Evolutionary conservation across 768 basidiomycete species (phyloP), one percentile per base, ranked within the genome.

Genomic region (Pleurotus tuber-regium): DNA sequence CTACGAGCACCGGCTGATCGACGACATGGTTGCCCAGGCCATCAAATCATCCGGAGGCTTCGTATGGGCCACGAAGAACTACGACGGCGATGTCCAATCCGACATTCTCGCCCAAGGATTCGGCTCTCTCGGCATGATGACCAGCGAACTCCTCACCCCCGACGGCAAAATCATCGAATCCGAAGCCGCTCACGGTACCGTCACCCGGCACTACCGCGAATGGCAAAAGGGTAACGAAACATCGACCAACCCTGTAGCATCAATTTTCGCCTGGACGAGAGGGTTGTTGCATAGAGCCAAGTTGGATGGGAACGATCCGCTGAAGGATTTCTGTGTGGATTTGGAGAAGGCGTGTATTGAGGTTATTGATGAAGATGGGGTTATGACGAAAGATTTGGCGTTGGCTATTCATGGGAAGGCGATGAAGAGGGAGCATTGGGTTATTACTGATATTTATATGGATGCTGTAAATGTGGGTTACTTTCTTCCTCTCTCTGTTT

Each of bases 91-190:
- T 63, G 84, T 87, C 43, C 86, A 94, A 74, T 86, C 83, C 56
- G 94, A 98, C 64, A 93, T 97, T 61, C 87, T 98, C 54, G 96
- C 96, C 0, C 97, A 98, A 72, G 97, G 97, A 53, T 99, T 97
- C 66, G 97, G 97, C 52, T 85, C 81, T 40, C 75, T 99, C 39
- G 97, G 97, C 19, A 96, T 99, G 92, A 99, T 99, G 97, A 97
- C 93, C 16, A 86, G 83, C 35, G 95, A 98, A 66, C 79, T 97
- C 51, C 83, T 97, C 66, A 97, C 96, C 2, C 96, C 97, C 28
- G 94, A 97, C 62, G 97, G 97, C 21, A 74, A 85, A 65, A 79
- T 90, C 47, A 85, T 98, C 66, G 97, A 99, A 70, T 85, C 87
- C 58, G 97, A 99, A 70, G 97, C 97, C 42, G 96, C 96, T 9